These are phyloP conservation scores for Pyricularia grisea DNA, from an alignment of 2,329 filamentous ascomycete genomes.

Conservation along the genomic window DNA sequence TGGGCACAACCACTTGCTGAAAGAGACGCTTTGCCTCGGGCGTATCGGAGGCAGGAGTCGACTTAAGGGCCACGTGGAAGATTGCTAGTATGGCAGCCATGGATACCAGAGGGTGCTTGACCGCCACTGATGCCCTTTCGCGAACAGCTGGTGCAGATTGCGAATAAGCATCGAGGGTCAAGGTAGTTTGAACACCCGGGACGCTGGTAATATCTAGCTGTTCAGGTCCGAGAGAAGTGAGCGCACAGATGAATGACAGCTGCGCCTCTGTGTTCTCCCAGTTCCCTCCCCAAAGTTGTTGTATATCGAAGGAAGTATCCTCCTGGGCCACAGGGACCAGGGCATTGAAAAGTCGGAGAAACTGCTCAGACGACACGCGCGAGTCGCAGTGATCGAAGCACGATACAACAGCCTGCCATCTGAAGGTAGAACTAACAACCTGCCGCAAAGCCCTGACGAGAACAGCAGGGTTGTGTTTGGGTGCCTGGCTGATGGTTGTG, in stretches of 20 bases:
- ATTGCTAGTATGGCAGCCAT: conserved; percentile 69
- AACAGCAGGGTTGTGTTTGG: conserved; percentile 39
- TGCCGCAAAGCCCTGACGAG: conserved; percentile 55
- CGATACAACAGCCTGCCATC: conserved; percentile 63
- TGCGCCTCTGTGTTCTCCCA: conserved; percentile 86
- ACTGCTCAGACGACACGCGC: conserved; percentile 68
- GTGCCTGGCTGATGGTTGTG: conserved; percentile 47
- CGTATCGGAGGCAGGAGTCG: conserved; percentile 50
- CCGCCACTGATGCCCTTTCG: conserved; percentile 49
- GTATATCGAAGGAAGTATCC: conserved; percentile 65
- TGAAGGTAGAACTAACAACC: conserved; percentile 53
- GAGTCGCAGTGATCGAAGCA: conserved; percentile 74
- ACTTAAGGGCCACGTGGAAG: conserved; percentile 55
- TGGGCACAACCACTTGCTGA: conserved; percentile 59
- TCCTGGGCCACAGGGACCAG: conserved; percentile 61
- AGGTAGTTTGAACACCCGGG: conserved; percentile 69
- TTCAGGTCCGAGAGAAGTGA: conserved; percentile 63
- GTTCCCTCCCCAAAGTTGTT: conserved; percentile 78
- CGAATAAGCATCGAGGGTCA: conserved; percentile 51
- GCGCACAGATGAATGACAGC: conserved; percentile 86
- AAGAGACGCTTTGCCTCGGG: conserved; percentile 56
- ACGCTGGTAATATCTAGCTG: conserved; percentile 80
- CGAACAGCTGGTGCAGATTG: conserved; percentile 38
- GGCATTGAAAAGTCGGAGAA: conserved; percentile 71
- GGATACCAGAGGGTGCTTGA: conserved; percentile 81